These are phyloP conservation scores for Lunasporangiospora selenospora DNA, from an alignment of 192 early-diverging fungal species.

Conservation along the genomic window DNA sequence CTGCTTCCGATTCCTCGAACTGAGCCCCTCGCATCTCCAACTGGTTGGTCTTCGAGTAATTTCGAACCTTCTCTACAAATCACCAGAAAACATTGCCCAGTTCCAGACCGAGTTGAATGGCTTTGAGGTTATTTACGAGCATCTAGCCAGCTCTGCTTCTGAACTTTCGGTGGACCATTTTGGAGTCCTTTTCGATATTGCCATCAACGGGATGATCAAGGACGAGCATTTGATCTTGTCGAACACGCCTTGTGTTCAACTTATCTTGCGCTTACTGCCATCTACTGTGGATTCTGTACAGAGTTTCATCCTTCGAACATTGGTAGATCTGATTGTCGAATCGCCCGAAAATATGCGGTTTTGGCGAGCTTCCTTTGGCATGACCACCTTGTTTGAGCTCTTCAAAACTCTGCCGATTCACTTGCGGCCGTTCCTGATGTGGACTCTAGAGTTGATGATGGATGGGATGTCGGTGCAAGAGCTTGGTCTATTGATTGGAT, in stretches of 20 bases:
- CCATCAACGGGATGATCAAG: constrained; percentile 48
- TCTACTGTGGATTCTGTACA: constrained; percentile 37
- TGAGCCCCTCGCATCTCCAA: constrained; percentile 41
- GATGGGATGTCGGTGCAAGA: constrained; percentile 48
- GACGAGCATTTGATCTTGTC: constrained; percentile 48
- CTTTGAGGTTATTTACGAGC: constrained; percentile 38
- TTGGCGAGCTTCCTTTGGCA: constrained; percentile 33
- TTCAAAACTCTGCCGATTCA: constrained; percentile 36
- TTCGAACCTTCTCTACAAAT: constrained; percentile 51
- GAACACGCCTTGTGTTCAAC: constrained; percentile 37
- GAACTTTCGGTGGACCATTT: constrained; percentile 45
- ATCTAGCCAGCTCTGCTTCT: constrained; percentile 22
- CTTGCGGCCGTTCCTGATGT: constrained; percentile 49
- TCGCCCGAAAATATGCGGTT: constrained; percentile 44
- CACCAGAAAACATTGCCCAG: constrained; percentile 44
- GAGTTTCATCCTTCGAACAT: constrained; percentile 41
- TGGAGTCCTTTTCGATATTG: constrained; percentile 48
- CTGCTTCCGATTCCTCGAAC: constrained; percentile 48
- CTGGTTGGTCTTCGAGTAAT: constrained; percentile 48
- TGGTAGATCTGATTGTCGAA: constrained; percentile 50
- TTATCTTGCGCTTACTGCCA: constrained; percentile 39
- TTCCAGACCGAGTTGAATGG: constrained; percentile 48
- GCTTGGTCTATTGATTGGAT: constrained; percentile 39
- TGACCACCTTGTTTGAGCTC: constrained; percentile 45
- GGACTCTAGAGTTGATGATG: constrained; percentile 50